phyloP scores from a whole-genome alignment of 176 grass and related monocot species.

The Phragmites australis region DNA sequence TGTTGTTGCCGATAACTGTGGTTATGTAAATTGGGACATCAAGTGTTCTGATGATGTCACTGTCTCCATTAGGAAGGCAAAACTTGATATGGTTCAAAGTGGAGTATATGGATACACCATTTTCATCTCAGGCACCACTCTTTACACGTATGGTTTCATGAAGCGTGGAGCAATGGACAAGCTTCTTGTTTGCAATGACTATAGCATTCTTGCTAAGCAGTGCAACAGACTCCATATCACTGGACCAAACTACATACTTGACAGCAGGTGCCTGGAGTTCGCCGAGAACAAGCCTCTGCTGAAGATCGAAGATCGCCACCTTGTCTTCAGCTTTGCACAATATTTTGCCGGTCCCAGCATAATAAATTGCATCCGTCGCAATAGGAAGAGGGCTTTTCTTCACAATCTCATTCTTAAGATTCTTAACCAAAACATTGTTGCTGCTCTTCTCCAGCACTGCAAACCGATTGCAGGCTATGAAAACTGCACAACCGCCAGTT shows the following conservation, averaged over 20 bases:
- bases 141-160: constrained; percentile 98
- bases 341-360: constrained; percentile 88
- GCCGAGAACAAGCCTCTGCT: constrained; percentile 81
- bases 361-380: constrained; percentile 85
- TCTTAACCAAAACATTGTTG: constrained; percentile 84
- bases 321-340: constrained; percentile 87
- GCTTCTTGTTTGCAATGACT: constrained; percentile 87
- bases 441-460: constrained; percentile 87
- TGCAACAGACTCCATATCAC: constrained; percentile 90
- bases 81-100: constrained; percentile 99
- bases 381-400: constrained; percentile 88
- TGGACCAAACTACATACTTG: constrained; percentile 88
- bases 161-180: constrained; percentile 81
- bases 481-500: constrained; percentile 72
- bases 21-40: constrained; percentile 95
- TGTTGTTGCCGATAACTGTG: constrained; percentile 68
- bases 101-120: constrained; percentile 80
- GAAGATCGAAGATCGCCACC: constrained; percentile 86
- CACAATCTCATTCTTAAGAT: constrained; percentile 89
- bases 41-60: constrained; percentile 86
- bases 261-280: constrained; percentile 82
- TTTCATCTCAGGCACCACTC: constrained; percentile 99
- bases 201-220: constrained; percentile 90
- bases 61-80: constrained; percentile 97
- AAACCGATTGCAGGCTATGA: constrained; percentile 84